These are phyloP conservation scores for Jatropha multifida DNA, from an alignment of 441 rosid species.

Conservation along the genomic window DNA sequence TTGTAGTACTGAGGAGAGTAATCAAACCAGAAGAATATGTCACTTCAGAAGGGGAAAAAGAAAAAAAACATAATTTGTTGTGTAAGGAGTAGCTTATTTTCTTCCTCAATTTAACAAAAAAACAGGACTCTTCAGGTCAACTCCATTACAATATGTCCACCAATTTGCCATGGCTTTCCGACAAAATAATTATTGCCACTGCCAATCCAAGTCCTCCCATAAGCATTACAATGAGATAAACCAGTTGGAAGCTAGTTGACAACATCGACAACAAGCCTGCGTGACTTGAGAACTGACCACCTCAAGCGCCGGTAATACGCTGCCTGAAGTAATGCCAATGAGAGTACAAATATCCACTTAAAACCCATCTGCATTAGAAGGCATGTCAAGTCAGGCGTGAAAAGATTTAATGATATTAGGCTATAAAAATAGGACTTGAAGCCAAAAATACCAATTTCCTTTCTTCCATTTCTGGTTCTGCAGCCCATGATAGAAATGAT, in stretches of 20 bases:
- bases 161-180: constrained; percentile 30
- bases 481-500: constrained; percentile 95
- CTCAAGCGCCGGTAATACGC: constrained; percentile 85
- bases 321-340: constrained; percentile 96
- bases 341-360: constrained; percentile 97
- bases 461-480: constrained; percentile 99
- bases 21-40: background rate
- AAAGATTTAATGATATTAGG: constrained; percentile 1
- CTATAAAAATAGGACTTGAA: background rate
- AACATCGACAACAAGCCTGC: constrained; percentile 89
- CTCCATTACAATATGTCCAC: constrained; percentile 26
- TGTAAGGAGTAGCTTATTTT: constrained; percentile 37
- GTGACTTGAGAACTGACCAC: constrained; percentile 94
- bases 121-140: constrained; percentile 23
- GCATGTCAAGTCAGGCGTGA: constrained; percentile 1
- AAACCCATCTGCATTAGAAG: constrained; percentile 87
- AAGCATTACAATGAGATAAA: constrained; percentile 18
- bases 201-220: constrained; percentile 21
- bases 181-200: constrained; percentile 34
- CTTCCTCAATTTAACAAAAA: constrained; percentile 27
- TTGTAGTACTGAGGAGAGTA: background rate
- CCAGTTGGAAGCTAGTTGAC: constrained; percentile 57
- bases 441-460: constrained; percentile 73
- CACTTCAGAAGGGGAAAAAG: background rate
- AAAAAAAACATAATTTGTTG: background rate